phyloP scores from a whole-genome alignment of 2,329 filamentous ascomycete genomes.

The Aureobasidium sp. region DNA sequence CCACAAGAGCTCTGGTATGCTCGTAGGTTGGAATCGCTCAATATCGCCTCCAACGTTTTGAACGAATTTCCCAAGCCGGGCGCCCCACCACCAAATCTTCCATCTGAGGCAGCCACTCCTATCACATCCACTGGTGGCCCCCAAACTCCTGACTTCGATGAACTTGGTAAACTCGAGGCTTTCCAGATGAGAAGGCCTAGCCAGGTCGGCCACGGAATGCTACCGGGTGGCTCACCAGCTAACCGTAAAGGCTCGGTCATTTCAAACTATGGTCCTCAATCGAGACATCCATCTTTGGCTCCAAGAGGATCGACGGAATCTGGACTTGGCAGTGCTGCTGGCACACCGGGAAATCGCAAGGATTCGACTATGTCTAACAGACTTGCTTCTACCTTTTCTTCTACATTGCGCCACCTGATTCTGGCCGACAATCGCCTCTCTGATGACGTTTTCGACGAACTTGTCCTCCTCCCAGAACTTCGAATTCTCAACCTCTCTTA shows the following conservation, averaged over 20 bases:
- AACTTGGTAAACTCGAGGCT: constrained; percentile 60
- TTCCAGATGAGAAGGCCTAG: constrained; percentile 67
- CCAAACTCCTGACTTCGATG: constrained; percentile 65
- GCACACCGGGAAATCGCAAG: constrained; percentile 61
- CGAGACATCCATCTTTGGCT: constrained; percentile 71
- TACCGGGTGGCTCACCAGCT: constrained; percentile 65
- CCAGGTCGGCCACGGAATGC: constrained; percentile 58
- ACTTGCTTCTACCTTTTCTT: constrained; percentile 78
- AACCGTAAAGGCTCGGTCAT: constrained; percentile 60
- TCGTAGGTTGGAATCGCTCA: constrained; percentile 80
- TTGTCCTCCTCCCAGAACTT: constrained; percentile 74
- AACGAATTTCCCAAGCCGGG: constrained; percentile 82
- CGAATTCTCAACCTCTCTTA: constrained; percentile 89
- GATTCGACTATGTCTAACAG: constrained; percentile 81
- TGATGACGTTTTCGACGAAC: constrained; percentile 90
- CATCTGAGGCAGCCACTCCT: constrained; percentile 33
- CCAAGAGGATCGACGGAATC: constrained; percentile 51
- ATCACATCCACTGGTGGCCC: constrained; percentile 30
- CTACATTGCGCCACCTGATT: constrained; percentile 74
- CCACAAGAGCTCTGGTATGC: constrained; percentile 97
- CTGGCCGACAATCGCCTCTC: constrained; percentile 90
- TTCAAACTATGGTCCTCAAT: constrained; percentile 55
- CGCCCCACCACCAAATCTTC: constrained; percentile 48
- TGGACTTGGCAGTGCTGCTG: constrained; percentile 45
- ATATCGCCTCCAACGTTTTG: constrained; percentile 90